These are phyloP conservation scores for Gossypium rotundifolium DNA, from an alignment of 345 rosid genomes.

Conservation along the genomic window DNA sequence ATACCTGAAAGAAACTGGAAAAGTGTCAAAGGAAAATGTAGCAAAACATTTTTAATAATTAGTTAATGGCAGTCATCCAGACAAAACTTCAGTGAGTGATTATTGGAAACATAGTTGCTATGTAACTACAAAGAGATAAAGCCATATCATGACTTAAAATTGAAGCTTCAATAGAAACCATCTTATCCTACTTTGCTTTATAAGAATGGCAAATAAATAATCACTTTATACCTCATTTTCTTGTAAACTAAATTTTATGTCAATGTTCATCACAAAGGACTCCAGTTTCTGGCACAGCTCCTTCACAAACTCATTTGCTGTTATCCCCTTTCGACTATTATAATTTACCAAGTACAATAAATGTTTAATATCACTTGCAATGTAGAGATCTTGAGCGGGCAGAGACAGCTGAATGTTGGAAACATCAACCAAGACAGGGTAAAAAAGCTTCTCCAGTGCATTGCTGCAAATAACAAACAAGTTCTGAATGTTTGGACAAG, in stretches of 20 bases:
- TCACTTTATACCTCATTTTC: constrained; percentile 51
- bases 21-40: constrained; percentile 13
- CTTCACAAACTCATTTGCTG: constrained; percentile 28
- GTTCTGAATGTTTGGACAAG: neutral
- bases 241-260: constrained; percentile 38
- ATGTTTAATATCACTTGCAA: constrained; percentile 30
- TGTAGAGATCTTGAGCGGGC: constrained; percentile 21
- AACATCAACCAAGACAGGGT: constrained; percentile 41
- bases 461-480: constrained; percentile 34
- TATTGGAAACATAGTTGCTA: neutral
- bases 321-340: constrained; percentile 17
- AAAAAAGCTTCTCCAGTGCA: constrained; percentile 51
- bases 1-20: constrained; percentile 37
- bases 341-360: constrained; percentile 41
- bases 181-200: neutral
- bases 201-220: neutral
- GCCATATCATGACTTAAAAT: neutral
- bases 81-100: neutral
- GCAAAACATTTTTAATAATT: constrained; percentile 1
- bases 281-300: constrained; percentile 44
- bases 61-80: neutral
- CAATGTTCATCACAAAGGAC: constrained; percentile 31
- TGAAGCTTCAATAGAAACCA: neutral
- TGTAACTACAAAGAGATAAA: constrained; percentile 2
- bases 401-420: constrained; percentile 21